Conservation (phyloP, 1,139 yeast species). For the Scheffersomyces stambukii region DNA sequence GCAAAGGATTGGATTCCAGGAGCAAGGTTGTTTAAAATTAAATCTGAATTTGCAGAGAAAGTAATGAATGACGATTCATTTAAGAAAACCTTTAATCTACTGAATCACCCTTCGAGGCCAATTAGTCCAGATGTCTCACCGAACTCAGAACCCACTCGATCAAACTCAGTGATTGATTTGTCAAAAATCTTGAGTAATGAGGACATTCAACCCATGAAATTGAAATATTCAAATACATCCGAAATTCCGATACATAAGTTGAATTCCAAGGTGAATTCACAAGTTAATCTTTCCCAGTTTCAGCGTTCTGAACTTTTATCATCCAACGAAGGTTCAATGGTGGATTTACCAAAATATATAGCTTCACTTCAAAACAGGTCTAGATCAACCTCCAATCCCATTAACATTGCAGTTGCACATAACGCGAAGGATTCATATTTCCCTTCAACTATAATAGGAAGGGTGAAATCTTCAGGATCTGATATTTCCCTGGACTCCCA, state of each 20-base stretch:
- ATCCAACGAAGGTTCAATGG: constrained; percentile 21
- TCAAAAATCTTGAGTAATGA: constrained; percentile 33
- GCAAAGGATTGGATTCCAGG: constrained; percentile 40
- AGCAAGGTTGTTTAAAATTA: constrained; percentile 25
- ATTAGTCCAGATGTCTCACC: constrained; percentile 45
- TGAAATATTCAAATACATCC: constrained; percentile 35
- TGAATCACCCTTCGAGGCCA: constrained; percentile 32
- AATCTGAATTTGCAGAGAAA: constrained; percentile 33
- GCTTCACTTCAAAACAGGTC: constrained; percentile 12
- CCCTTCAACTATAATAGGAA: constrained; percentile 18
- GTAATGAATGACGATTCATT: constrained; percentile 38
- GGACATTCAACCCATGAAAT: constrained; percentile 40
- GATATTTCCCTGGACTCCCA: constrained; percentile 16
- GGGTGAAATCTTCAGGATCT: constrained; percentile 14
- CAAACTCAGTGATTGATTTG: constrained; percentile 42
- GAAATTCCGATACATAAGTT: constrained; percentile 40
- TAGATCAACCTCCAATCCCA: constrained; percentile 20
- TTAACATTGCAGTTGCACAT: constrained; percentile 13
- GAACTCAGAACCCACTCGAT: constrained; percentile 39
- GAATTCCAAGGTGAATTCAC: constrained; percentile 41
- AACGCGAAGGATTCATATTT: constrained; percentile 28
- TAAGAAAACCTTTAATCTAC: constrained; percentile 27
- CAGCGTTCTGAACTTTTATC: constrained; percentile 7
- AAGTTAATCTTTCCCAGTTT: constrained; percentile 12
- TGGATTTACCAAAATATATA: constrained; percentile 24